Percentiles rank a stretch among this genome's conserved stretches.
Conservation (phyloP, 2,329 filamentous ascomycete genomes). For the Hirsutella minnesotensis region DNA sequence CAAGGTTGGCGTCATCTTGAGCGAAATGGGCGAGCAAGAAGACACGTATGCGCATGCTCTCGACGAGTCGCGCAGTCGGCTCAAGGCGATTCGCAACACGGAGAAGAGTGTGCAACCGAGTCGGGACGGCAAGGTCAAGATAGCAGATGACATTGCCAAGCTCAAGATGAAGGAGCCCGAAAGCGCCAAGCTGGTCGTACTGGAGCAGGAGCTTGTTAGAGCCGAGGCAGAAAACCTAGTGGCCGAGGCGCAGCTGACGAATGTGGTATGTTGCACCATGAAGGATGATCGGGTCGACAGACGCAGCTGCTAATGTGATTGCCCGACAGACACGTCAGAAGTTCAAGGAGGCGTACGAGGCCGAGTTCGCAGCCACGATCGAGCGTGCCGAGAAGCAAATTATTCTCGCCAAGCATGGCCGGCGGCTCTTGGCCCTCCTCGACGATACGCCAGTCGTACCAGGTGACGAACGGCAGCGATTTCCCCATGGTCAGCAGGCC, state of each 20-base stretch:
- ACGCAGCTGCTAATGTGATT: neutral
- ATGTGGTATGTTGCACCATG: constrained; percentile 54
- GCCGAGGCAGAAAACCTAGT: constrained; percentile 94
- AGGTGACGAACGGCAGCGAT: constrained; percentile 63
- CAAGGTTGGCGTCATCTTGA: constrained; percentile 86
- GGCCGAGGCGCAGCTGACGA: constrained; percentile 90
- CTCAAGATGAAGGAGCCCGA: constrained; percentile 87
- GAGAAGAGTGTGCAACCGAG: constrained; percentile 92
- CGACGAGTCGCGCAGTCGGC: constrained; percentile 68
- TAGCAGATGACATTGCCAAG: constrained; percentile 83
- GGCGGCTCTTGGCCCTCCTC: constrained; percentile 70
- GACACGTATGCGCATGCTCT: constrained; percentile 75
- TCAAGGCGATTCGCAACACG: constrained; percentile 92
- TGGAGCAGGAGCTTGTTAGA: constrained; percentile 93
- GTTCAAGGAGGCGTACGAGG: constrained; percentile 85
- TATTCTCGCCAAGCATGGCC: constrained; percentile 82
- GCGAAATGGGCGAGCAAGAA: constrained; percentile 90
- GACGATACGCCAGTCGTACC: constrained; percentile 86
- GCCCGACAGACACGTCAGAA: constrained; percentile 71
- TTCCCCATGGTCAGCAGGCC: constrained; percentile 53
- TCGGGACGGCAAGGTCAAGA: constrained; percentile 75
- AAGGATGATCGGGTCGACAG: no score
- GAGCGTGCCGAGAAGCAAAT: constrained; percentile 96
- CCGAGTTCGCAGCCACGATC: constrained; percentile 81
- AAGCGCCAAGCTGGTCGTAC: constrained; percentile 65